Evolutionary conservation across 208 protist species (phyloP).

Genomic region (Leishmania turanica): DNA sequence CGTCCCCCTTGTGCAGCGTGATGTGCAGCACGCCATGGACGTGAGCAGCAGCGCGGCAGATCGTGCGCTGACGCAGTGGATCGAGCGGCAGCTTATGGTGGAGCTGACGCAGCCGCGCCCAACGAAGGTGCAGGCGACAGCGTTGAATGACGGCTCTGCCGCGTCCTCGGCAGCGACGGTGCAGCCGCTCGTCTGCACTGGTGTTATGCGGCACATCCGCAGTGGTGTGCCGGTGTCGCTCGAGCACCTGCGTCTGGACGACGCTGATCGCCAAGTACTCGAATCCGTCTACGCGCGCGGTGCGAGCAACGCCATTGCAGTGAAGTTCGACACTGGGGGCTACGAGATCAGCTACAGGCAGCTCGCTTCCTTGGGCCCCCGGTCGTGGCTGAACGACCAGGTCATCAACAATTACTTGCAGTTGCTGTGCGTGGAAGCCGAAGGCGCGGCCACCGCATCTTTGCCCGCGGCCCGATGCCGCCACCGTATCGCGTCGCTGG

Average conservation of each 20-base stretch:
- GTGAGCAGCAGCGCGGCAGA: constrained; percentile 21
- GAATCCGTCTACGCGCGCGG: constrained; percentile 17
- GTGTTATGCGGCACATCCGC: constrained; percentile 52
- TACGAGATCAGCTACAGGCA: constrained; percentile 62
- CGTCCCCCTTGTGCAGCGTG: constrained; percentile 18
- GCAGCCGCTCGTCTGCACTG: constrained; percentile 20
- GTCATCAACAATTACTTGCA: constrained; percentile 85
- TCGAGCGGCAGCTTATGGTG: constrained; percentile 29
- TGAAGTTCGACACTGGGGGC: constrained; percentile 33
- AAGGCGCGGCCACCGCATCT: not conserved
- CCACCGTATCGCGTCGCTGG: constrained; percentile 46
- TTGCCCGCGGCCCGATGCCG: constrained; percentile 1
- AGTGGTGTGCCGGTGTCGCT: constrained; percentile 34
- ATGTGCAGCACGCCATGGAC: constrained; percentile 18
- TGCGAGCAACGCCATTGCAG: constrained; percentile 36
- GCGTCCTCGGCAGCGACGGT: not conserved
- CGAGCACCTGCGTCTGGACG: constrained; percentile 34
- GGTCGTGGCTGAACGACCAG: constrained; percentile 80
- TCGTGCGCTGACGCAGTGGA: constrained; percentile 48
- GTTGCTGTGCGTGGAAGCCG: constrained; percentile 51
- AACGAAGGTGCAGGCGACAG: not conserved
- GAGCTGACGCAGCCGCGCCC: constrained; percentile 7
- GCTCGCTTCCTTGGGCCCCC: constrained; percentile 52
- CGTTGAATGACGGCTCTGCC: not conserved
- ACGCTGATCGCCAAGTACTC: constrained; percentile 38